A percentile compares a stretch with the other conserved stretches of the same genome.
These are phyloP conservation scores for Rubus parviflorus DNA, from an alignment of 306 rosid species.

Conservation along the genomic window DNA sequence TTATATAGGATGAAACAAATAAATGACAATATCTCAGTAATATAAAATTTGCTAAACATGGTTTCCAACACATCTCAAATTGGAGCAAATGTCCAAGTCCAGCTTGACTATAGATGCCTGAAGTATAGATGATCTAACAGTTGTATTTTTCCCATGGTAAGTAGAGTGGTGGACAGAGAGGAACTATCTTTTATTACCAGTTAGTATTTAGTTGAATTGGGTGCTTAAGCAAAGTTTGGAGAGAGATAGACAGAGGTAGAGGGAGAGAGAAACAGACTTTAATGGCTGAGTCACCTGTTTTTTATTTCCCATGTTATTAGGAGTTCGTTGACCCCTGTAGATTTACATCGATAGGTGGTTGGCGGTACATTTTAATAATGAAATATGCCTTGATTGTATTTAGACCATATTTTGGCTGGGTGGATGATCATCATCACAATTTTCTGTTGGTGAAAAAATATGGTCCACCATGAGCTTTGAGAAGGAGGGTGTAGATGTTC, in stretches of 20 bases:
- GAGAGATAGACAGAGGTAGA: no score
- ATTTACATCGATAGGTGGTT: background rate
- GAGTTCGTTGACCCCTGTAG: background rate
- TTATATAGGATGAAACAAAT: background rate
- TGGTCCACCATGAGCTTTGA: background rate
- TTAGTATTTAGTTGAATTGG: no score
- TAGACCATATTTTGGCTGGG: background rate
- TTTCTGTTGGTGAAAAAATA: background rate
- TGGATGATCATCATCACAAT: background rate
- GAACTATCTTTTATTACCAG: no score
- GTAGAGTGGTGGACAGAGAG: no score
- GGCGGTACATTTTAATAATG: background rate
- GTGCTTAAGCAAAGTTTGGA: no score
- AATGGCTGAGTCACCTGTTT: no score
- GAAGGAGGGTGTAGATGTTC: background rate
- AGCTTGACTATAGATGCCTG: background rate
- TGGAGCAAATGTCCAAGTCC: background rate
- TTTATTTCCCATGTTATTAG: no score
- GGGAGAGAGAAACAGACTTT: no score
- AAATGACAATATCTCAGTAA: background rate
- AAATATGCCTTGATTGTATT: background rate
- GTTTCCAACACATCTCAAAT: background rate
- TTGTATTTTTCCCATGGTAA: background rate
- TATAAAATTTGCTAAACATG: background rate
- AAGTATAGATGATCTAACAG: background rate